A percentile compares a stretch with the other conserved stretches of the same genome.
Conservation (phyloP, 2,329 filamentous ascomycete species). For the Alternaria tenuissima region DNA sequence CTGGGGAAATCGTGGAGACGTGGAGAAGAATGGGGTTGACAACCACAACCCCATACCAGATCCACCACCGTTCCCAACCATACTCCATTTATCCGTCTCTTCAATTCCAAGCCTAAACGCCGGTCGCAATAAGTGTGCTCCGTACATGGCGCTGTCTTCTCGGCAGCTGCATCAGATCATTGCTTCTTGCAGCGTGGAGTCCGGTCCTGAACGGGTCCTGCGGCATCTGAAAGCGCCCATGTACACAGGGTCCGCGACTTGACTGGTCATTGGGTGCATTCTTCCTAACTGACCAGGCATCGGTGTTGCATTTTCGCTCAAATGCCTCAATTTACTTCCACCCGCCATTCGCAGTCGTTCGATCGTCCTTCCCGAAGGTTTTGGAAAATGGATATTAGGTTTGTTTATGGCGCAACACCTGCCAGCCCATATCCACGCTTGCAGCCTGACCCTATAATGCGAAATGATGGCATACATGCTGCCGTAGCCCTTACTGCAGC, state of each 20-base stretch:
- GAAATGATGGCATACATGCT: slow-evolving; percentile 3
- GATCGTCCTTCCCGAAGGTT: not conserved
- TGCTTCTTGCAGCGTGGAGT: slow-evolving; percentile 9
- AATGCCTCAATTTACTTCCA: not conserved
- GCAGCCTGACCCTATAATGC: slow-evolving; percentile 1
- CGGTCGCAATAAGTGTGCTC: slow-evolving; percentile 2
- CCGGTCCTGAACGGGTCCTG: slow-evolving; percentile 10
- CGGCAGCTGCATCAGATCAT: slow-evolving; percentile 8
- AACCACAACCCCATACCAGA: not conserved
- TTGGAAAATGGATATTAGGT: not conserved
- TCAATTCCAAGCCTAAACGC: slow-evolving; percentile 3
- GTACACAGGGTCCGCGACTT: not conserved
- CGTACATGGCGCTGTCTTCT: not conserved
- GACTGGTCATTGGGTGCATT: slow-evolving; percentile 5
- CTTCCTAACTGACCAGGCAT: not conserved
- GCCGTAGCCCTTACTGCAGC: slow-evolving; percentile 1
- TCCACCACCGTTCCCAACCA: slow-evolving; percentile 3
- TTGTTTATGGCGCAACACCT: not conserved
- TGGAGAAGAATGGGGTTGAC: slow-evolving; percentile 10
- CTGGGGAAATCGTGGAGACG: slow-evolving; percentile 14
- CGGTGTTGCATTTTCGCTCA: slow-evolving; percentile 3
- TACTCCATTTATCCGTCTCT: slow-evolving; percentile 12
- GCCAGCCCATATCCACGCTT: not conserved
- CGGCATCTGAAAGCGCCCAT: slow-evolving; percentile 10
- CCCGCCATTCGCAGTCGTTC: not conserved